Conservation (phyloP, 2,329 filamentous ascomycete species). For the Xylariaceae sp. region DNA sequence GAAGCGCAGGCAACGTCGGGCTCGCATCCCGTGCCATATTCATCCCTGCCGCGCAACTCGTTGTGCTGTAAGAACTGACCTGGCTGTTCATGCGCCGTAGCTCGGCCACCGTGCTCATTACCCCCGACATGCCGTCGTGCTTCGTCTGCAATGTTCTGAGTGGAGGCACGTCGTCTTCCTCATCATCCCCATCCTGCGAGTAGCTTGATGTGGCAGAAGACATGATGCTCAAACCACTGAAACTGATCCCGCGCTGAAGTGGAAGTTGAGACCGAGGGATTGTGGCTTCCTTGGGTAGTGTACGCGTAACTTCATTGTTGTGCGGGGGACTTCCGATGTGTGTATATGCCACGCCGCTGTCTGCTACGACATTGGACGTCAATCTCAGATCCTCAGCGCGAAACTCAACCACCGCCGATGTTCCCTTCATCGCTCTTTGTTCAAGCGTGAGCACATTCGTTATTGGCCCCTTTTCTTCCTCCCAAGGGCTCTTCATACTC, state of each 20-base stretch:
- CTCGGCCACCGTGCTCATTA: slow-evolving; percentile 46
- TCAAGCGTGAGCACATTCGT: not conserved
- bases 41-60: slow-evolving; percentile 38
- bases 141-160: slow-evolving; percentile 2
- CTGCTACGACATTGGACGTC: not conserved
- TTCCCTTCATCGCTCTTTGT: not conserved
- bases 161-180: slow-evolving; percentile 10
- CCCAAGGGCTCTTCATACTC: too few relatives aligned
- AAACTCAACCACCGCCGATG: not conserved
- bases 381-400: not conserved
- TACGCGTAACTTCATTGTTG: too few relatives aligned
- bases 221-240: slow-evolving; percentile 3
- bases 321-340: too few relatives aligned
- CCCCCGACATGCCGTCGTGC: slow-evolving; percentile 20
- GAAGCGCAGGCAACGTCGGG: slow-evolving; percentile 37
- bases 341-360: not conserved
- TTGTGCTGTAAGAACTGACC: slow-evolving; percentile 42
- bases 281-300: too few relatives aligned
- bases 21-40: slow-evolving; percentile 24
- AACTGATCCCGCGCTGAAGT: slow-evolving; percentile 7
- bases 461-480: too few relatives aligned
- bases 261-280: not conserved
- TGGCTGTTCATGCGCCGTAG: slow-evolving; percentile 57
- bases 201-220: slow-evolving; percentile 14
- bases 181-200: slow-evolving; percentile 19